Evolutionary conservation across 2,329 filamentous ascomycete species (phyloP), one percentile per base, ranked within the genome.

Genomic region (Calonectria hawksworthii): DNA sequence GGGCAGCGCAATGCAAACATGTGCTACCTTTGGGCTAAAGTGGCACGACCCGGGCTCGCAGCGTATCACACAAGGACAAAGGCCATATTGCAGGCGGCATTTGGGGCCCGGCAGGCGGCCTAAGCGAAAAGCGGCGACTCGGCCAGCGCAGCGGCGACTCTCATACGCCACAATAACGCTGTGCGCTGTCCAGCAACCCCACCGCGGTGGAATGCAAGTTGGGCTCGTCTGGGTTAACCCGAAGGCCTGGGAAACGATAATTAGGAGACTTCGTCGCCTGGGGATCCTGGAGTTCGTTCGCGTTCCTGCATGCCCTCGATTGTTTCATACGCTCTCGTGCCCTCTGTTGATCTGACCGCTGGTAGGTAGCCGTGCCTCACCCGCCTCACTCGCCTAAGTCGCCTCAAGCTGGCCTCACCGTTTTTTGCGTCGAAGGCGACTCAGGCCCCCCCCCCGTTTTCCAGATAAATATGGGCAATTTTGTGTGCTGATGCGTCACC

Each of bases 181-280:
- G 61, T 65, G 61, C 56, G 56, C 61, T 65, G 61, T 65, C 23
- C 61, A 65, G 10, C 61, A 54, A 41, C 65, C 65, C 50, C 65
- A 52, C 65, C 23, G 34, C 65, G 30, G 32, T 54, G 50, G 50
- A 54, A 52, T 54, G 65, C 34, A 26, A 26, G 50, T 38, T 68
- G 65, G 65, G 44, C 32, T 56, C 64, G 38, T 47, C 23, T 65
- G 38, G 21, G 41, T 32, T 41, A 41, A 63, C 56, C 56, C 56
- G 56, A 63, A 41, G 56, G 38, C 38, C 38, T 36, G 16, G 56
- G 56, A 47, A 51, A 16, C 18, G 47, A 21, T 51, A 28, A 36
- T 52, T 67, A 52, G 26, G 54, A 68, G 34, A 30, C 36, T 14
- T 63, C 34, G 56, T 41, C 56, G 56, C 56, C 56, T 41, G 32